phyloP scores from a whole-genome alignment of 2,329 filamentous ascomycete genomes.

The Microthyrium microscopicum region DNA sequence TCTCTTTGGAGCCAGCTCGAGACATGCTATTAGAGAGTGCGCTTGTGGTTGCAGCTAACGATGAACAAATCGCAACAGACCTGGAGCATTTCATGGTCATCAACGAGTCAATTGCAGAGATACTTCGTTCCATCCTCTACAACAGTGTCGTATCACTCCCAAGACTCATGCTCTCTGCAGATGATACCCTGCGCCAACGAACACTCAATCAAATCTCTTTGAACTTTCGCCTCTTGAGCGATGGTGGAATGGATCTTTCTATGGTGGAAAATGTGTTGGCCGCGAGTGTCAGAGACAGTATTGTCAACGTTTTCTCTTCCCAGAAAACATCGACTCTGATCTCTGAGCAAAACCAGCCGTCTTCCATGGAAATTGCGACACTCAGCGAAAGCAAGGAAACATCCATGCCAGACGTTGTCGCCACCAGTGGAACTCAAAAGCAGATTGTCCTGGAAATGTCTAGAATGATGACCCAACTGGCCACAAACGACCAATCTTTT shows the following conservation, averaged over 20 bases:
- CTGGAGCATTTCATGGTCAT: slow-evolving; percentile 46
- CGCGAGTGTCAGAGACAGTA: slow-evolving; percentile 56
- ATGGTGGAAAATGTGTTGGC: slow-evolving; percentile 52
- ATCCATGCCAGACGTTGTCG: slow-evolving; percentile 43
- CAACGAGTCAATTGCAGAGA: slow-evolving; percentile 44
- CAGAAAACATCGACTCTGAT: not conserved
- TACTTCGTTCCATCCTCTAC: slow-evolving; percentile 55
- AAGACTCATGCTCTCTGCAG: slow-evolving; percentile 65
- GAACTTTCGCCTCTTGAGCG: slow-evolving; percentile 48
- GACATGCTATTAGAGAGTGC: slow-evolving; percentile 66
- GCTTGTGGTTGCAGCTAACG: slow-evolving; percentile 45
- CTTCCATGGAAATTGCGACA: not conserved
- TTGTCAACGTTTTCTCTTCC: slow-evolving; percentile 32
- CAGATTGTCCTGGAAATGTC: slow-evolving; percentile 46
- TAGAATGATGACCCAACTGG: slow-evolving; percentile 39
- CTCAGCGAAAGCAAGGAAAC: slow-evolving; percentile 11
- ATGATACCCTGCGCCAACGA: slow-evolving; percentile 59
- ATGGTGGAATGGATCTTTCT: slow-evolving; percentile 45
- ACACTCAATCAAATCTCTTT: slow-evolving; percentile 63
- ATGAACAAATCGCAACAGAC: slow-evolving; percentile 23
- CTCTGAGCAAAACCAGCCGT: not conserved
- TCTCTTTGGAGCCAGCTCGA: slow-evolving; percentile 51
- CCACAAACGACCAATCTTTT: slow-evolving; percentile 23
- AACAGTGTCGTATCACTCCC: slow-evolving; percentile 71
- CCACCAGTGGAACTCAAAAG: slow-evolving; percentile 45